Base-by-base conservation (phyloP, 345 rosid species). In the Fremontodendron californicum region DNA sequence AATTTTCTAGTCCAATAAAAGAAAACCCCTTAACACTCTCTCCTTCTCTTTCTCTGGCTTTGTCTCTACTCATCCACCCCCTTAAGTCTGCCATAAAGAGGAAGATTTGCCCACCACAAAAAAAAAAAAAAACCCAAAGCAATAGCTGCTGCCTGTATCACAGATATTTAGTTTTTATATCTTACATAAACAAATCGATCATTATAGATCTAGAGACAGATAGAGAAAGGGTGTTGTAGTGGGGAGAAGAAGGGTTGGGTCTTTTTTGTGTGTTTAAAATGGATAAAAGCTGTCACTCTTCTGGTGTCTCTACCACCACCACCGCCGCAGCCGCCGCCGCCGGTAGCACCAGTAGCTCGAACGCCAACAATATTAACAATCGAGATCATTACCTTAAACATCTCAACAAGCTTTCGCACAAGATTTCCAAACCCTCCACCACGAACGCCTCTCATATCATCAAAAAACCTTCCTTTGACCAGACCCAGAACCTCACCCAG, bases 391-490 rank as follows among this genome's bases (percentile, higher is more conserved):
- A 86, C 79, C 90, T 91, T 54, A 89, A 87, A 49, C 92, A 91
- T 40, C 90, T 94, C 81, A 91, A 89, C 78, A 92, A 88, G 82
- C 89, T 89, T 35, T 94, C 98, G 40, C 98, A 94, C 77, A 94
- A 88, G 84, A 94, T 90, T 80, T 86, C 96, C 13, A 93, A 94
- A 83, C 88, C 88, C 19, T 55, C 79, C 21, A 19, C 18, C 42
- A 27, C 31, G 37, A 13, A 61, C 65, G 10, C 77, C 15, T 13
- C 75, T 61, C 77, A 90, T 23, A 27, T 83, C 9, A 60, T 83
- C 48, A 83, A 79, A 52, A 89, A 86, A 21, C 84, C 84, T 45
- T 66, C 87, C 46, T 83, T 82, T 49, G 96, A 91, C 10, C 73
- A 42, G 18, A 21, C 75, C 61, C 71, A 63, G 7, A 23, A 27